A percentile compares a stretch with the other conserved stretches of the same genome.
Evolutionary conservation across 2,329 filamentous ascomycete genomes (phyloP).

Genomic region (Cercospora brassicicola): DNA sequence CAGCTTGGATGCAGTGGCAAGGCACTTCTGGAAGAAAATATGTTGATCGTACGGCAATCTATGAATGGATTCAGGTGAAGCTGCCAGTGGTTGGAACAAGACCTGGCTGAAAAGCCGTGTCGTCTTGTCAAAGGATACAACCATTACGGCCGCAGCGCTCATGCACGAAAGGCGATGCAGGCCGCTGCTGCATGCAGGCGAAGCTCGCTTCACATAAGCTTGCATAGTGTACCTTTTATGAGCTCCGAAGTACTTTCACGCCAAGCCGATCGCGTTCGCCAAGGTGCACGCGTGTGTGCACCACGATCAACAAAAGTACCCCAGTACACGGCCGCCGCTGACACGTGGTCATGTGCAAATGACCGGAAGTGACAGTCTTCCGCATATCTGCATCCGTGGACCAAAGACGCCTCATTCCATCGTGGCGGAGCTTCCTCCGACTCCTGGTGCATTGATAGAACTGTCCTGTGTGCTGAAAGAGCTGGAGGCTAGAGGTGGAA

Average conservation of each 20-base stretch:
- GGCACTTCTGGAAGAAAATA: not conserved
- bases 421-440: not conserved
- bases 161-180: not conserved
- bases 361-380: not conserved
- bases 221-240: not conserved
- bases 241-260: not conserved
- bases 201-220: not conserved
- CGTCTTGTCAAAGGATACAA: not conserved
- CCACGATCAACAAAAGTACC: not conserved
- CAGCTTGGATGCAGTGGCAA: constrained; percentile 18
- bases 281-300: not conserved
- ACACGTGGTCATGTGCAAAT: not conserved
- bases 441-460: not conserved
- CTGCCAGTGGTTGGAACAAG: constrained; percentile 9
- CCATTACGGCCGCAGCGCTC: not conserved
- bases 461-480: not conserved
- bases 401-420: not conserved
- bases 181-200: not conserved
- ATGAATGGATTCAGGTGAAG: constrained; percentile 26
- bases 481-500: not conserved
- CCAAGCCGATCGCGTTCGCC: not conserved
- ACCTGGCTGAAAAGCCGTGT: constrained; percentile 5
- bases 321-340: not conserved
- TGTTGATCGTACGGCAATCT: constrained; percentile 8
- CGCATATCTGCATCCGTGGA: not conserved